A percentile compares a stretch with the other conserved stretches of the same genome.
These are phyloP conservation scores for Rhynchospora tenuis DNA, from an alignment of 176 grass and related monocot genomes.

Conservation along the genomic window DNA sequence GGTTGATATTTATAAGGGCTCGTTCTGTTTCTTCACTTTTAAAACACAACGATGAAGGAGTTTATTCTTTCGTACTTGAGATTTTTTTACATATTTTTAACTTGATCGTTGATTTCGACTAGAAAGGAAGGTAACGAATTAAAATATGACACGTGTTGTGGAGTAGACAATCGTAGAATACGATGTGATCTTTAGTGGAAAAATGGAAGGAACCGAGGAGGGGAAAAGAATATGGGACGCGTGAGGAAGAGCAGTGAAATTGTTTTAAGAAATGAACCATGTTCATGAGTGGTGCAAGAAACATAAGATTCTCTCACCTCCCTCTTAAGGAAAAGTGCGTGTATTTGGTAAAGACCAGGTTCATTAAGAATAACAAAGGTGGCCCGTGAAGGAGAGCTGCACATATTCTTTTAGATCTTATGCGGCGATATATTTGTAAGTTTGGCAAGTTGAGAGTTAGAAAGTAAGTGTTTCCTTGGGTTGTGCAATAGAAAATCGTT, in stretches of 20 bases:
- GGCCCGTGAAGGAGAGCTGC: not conserved
- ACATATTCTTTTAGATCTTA: not conserved
- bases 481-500: not conserved
- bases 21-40: not conserved
- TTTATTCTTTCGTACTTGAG: not conserved
- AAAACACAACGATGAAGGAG: not conserved
- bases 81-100: not conserved
- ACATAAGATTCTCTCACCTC: not conserved
- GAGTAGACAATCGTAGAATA: not conserved
- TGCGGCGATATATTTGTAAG: too few species aligned
- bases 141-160: not conserved
- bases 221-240: not conserved
- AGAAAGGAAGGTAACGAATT: not conserved
- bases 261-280: not conserved
- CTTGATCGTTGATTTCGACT: not conserved
- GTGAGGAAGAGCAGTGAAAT: not conserved
- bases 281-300: not conserved
- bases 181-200: not conserved
- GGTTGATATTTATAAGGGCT: not conserved
- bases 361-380: not conserved
- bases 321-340: not conserved
- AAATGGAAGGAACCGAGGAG: not conserved
- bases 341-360: not conserved
- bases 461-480: not conserved
- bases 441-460: not conserved